These are phyloP conservation scores for Cladosporium sp. DNA, from an alignment of 2,329 filamentous ascomycete species.

Conservation along the genomic window DNA sequence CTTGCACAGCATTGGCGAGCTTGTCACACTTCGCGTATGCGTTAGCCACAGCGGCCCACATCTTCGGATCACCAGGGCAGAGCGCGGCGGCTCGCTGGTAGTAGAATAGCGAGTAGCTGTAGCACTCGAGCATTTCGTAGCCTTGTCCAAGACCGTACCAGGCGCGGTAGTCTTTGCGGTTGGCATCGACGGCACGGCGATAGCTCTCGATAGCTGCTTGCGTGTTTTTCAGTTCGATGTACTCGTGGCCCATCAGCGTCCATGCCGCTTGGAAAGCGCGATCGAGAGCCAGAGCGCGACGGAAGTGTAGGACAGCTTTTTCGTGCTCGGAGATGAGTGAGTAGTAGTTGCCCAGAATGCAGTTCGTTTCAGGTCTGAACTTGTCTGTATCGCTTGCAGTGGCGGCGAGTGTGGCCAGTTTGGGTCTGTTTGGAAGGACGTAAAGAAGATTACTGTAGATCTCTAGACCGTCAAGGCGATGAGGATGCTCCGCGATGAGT, in stretches of 20 bases:
- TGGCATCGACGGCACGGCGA: conserved; percentile 89
- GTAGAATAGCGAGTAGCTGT: conserved; percentile 95
- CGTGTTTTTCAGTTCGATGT: conserved; percentile 97
- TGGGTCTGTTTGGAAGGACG: conserved; percentile 81
- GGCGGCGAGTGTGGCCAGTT: conserved; percentile 88
- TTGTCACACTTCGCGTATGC: conserved; percentile 88
- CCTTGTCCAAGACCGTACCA: conserved; percentile 98
- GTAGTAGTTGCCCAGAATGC: conserved; percentile 96
- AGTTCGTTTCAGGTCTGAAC: conserved; percentile 94
- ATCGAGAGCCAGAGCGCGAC: conserved; percentile 84
- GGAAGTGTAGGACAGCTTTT: conserved; percentile 97
- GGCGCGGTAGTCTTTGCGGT: conserved; percentile 91
- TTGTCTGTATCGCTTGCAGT: conserved; percentile 88
- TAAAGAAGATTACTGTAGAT: conserved; percentile 98
- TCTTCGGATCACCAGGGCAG: conserved; percentile 93
- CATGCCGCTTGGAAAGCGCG: conserved; percentile 88
- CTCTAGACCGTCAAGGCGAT: conserved; percentile 82
- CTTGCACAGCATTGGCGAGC: conserved; percentile 86
- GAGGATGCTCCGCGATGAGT: conserved; percentile 60
- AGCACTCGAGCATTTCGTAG: conserved; percentile 97
- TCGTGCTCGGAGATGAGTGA: conserved; percentile 91
- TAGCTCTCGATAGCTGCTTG: conserved; percentile 98
- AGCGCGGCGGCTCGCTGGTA: conserved; percentile 92
- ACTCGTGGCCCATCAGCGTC: conserved; percentile 99
- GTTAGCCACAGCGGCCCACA: conserved; percentile 95